Evolutionary conservation across 192 early-diverging fungal genomes (phyloP), one percentile per base, ranked within the genome.

Genomic region (Pilobolus umbonatus): DNA sequence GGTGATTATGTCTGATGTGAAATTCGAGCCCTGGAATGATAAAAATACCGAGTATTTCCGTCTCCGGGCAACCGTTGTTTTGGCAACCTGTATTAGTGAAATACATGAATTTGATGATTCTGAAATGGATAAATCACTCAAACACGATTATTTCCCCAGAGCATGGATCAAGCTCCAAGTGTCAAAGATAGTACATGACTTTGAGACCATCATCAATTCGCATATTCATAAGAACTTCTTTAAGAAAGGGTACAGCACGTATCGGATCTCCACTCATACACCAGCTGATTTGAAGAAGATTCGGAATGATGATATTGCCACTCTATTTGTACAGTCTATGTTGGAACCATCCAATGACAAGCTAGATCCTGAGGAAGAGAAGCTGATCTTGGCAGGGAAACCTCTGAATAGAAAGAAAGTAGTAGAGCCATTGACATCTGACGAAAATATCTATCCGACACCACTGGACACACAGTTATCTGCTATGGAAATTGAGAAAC

Each of bases 101-200:
- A 40, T 31, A 9, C 47, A 61, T 14, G 39, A 44, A 0, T 54
- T 67, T 53, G 57, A 61, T 38, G 39, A 45, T 2, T 30, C 58
- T 14, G 28, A 26, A 2, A 39, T 51, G 32, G 50, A 47, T 9
- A 32, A 48, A 5, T 39, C 24, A 12, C 21, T 29, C 28, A 15
- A 46, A 40, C 52, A 61, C 26, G 68, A 64, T 17, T 55, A 53
- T 24, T 50, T 39, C 21, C 68, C 68, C 9, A 70, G 60, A 49
- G 68, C 68, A 14, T 70, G 68, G 68, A 46, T 59, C n/a, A 70
- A 70, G 29, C 42, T 70, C 4, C 46, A 40, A 30, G 43, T 64
- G 1, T 7, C 64, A 0, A 48, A 48, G 15, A 47, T 60, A 17
- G 62, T 70, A 9, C 22, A 54, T 29, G 53, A 46, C 4, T 43